Base-by-base conservation (phyloP, 1,139 yeast species). In the Wickerhamomyces sp. region DNA sequence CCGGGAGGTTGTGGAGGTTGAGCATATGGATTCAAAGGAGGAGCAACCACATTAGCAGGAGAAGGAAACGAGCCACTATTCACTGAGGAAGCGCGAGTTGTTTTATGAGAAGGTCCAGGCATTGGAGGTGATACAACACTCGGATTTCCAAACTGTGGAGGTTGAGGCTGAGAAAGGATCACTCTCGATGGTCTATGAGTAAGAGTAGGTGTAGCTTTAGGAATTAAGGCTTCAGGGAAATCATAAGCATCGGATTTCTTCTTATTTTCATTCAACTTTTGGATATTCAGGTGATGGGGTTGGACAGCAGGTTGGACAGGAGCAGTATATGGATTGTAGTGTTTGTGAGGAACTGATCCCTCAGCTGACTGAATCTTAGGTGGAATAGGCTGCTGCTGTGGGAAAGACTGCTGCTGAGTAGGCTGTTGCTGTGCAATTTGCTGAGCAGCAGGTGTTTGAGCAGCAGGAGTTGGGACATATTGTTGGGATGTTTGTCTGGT, bases 211-310 rank as follows among this genome's bases (percentile, higher is more conserved):
- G 65, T 70, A 34, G 69, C 71, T 2, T 18, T 18, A 18, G 75
- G 69, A 29, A 86, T 67, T 43, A 87, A 64, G 44, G 74, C 81
- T 36, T 75, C 68, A 1, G 96, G 96, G 55, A 88, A 81, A 60
- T 88, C 96, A 59, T 86, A 88, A 1, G 89, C 88, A 65, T 83
- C 88, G 15, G 82, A 76, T 56, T 79, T 81, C 57, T 75, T 75
- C 60, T 81, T 81, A 27, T 71, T 71, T 27, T 64, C 64, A 39
- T 70, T 72, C 14, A 78, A 60, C 44, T 67, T 67, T 46, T 63
- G 51, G 10, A 63, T 47, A 40, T 67, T 59, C 11, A 63, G 55
- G 41, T 58, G 58, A 39, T 40, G 40, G 34, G 44, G 47, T 45
- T 40, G 23, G 26, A 46, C 44, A 36, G 39, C 34, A 32, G 48